phyloP scores from a whole-genome alignment of 1,284 basidiomycete genomes.

The Tetrapyrgos nigripes region DNA sequence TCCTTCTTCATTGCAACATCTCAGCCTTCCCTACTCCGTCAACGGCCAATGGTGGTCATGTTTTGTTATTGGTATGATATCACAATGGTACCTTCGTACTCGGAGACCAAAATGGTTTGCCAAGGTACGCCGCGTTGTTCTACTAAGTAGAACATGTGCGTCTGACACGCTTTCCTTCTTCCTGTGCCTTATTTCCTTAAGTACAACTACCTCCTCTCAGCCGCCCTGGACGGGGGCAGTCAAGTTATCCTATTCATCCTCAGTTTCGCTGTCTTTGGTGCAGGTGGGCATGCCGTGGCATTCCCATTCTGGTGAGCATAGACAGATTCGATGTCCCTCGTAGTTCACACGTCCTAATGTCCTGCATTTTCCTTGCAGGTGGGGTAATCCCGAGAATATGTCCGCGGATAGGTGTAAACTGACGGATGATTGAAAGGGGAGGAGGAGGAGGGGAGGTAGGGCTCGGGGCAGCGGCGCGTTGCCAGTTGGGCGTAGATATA shows the following conservation, averaged over 20 bases:
- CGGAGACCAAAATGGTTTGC: constrained; percentile 54
- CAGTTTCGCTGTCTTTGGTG: constrained; percentile 73
- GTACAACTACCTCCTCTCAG: constrained; percentile 51
- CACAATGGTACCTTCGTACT: constrained; percentile 56
- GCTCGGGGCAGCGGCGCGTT: no score
- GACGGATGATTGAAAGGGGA: no score
- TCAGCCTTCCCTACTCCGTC: constrained; percentile 56
- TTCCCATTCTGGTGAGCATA: constrained; percentile 51
- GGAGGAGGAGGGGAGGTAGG: no score
- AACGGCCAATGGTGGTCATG: constrained; percentile 61
- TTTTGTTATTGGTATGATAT: constrained; percentile 50
- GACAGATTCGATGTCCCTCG: not conserved
- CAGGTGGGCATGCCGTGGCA: constrained; percentile 60
- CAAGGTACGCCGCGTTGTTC: constrained; percentile 38
- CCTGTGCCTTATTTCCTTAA: no score
- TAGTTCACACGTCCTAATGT: not conserved
- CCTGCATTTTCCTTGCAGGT: constrained; percentile 12
- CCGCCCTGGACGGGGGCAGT: constrained; percentile 53
- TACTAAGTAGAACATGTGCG: no score
- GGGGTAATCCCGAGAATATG: constrained; percentile 32
- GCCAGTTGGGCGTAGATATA: no score
- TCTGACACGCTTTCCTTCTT: no score
- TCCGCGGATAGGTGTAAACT: constrained; percentile 43
- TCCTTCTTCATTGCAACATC: not conserved
- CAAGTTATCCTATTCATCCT: constrained; percentile 55